Percentiles rank a stretch among this genome's conserved stretches.
These are phyloP conservation scores for Cryptococcus sp. DNA, from an alignment of 1,284 basidiomycete species.

Conservation along the genomic window DNA sequence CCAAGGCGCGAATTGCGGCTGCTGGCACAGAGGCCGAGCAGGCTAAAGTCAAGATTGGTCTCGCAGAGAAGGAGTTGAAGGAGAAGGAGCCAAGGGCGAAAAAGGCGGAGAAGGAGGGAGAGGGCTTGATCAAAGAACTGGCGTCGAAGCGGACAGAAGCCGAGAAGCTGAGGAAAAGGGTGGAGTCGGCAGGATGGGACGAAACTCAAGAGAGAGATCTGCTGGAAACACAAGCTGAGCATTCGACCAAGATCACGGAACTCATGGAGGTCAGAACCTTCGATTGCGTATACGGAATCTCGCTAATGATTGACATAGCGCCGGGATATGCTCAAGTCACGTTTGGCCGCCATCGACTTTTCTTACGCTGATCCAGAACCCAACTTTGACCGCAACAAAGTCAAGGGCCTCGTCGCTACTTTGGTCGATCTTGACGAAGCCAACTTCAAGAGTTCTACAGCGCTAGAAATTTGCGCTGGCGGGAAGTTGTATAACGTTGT, in stretches of 20 bases:
- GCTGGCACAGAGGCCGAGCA: constrained; percentile 85
- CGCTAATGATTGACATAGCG: constrained; percentile 55
- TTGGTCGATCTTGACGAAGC: constrained; percentile 72
- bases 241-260: constrained; percentile 62
- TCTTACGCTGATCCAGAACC: constrained; percentile 76
- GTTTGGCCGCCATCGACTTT: constrained; percentile 77
- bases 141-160: constrained; percentile 65
- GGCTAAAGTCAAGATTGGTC: constrained; percentile 71
- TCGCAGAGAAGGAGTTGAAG: constrained; percentile 79
- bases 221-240: constrained; percentile 62
- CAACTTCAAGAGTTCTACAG: constrained; percentile 78
- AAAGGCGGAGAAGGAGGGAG: constrained; percentile 79
- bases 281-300: background rate
- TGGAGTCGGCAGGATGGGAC: constrained; percentile 75
- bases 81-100: constrained; percentile 77
- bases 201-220: constrained; percentile 70
- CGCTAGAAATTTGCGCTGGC: constrained; percentile 91
- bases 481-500: constrained; percentile 92
- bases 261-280: constrained; percentile 64
- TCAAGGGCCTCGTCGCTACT: constrained; percentile 91
- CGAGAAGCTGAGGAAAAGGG: constrained; percentile 60
- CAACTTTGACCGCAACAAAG: constrained; percentile 80
- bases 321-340: constrained; percentile 70
- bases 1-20: constrained; percentile 72
- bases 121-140: constrained; percentile 69